phyloP scores from a whole-genome alignment of 331 rosid genomes.

The Ulmus americana region DNA sequence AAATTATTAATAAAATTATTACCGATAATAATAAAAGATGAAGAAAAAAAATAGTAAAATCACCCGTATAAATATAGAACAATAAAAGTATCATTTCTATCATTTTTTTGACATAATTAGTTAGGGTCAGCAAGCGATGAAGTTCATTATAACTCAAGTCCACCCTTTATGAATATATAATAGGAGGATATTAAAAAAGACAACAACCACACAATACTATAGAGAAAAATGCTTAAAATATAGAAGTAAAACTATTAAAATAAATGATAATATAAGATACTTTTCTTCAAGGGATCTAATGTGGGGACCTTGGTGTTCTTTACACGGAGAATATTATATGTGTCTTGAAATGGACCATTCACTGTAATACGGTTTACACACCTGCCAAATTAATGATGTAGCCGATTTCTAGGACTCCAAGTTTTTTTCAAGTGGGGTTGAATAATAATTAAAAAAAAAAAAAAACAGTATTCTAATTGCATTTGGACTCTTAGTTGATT shows the following conservation, averaged over 20 bases:
- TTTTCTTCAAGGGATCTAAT: constrained; percentile 4
- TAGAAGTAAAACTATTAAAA: not conserved
- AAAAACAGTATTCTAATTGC: constrained; percentile 21
- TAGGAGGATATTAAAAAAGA: not conserved
- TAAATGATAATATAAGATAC: constrained; percentile 11
- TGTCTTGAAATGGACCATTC: constrained; percentile 44
- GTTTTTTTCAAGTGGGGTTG: constrained; percentile 17
- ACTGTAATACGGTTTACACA: constrained; percentile 31
- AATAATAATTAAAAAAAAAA: not conserved
- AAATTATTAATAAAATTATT: too few species aligned
- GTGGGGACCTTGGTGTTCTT: constrained; percentile 43
- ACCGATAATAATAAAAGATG: too few species aligned
- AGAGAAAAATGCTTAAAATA: not conserved
- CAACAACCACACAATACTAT: not conserved
- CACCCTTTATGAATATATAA: not conserved
- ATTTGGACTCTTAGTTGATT: constrained; percentile 23
- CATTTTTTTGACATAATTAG: too few species aligned
- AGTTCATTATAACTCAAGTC: not conserved
- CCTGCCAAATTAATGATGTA: constrained; percentile 29
- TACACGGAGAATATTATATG: constrained; percentile 25
- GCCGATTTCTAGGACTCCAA: constrained; percentile 49
- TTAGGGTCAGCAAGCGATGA: too few species aligned
- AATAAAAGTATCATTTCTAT: too few species aligned
- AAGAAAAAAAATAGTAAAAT: too few species aligned
- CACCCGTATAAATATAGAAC: too few species aligned